These are phyloP conservation scores for Butyriboletus loyo DNA, from an alignment of 768 basidiomycete genomes.

Conservation along the genomic window DNA sequence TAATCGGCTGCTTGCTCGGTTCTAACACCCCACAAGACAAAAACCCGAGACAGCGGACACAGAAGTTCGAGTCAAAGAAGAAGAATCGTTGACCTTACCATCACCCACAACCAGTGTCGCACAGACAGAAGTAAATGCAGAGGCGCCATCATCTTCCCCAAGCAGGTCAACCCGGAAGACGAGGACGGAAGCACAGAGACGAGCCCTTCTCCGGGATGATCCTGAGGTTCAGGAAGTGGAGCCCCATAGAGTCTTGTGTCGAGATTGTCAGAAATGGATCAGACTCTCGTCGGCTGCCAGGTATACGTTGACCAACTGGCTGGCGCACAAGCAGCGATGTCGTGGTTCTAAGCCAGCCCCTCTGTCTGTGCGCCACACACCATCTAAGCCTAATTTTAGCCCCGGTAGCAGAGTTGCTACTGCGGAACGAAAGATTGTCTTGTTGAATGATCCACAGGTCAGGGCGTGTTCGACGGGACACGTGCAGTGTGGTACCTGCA, in stretches of 20 bases:
- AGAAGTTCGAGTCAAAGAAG: slow-evolving; percentile 13
- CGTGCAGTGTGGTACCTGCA: slow-evolving; percentile 55
- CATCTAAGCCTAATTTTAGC: slow-evolving; percentile 31
- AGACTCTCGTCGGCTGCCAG: slow-evolving; percentile 38
- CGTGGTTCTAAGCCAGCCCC: slow-evolving; percentile 36
- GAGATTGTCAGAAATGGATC: slow-evolving; percentile 63
- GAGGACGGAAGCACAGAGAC: slow-evolving; percentile 41
- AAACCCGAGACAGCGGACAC: neutral
- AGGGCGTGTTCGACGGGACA: slow-evolving; percentile 42
- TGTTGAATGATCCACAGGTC: slow-evolving; percentile 65
- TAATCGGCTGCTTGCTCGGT: neutral
- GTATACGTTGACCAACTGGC: slow-evolving; percentile 55
- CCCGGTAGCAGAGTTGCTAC: slow-evolving; percentile 59
- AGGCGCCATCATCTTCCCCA: slow-evolving; percentile 2
- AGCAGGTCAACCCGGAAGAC: slow-evolving; percentile 19
- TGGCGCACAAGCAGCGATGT: slow-evolving; percentile 48
- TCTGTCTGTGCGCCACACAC: slow-evolving; percentile 17
- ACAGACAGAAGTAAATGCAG: neutral
- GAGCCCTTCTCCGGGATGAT: slow-evolving; percentile 52
- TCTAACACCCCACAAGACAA: slow-evolving; percentile 16
- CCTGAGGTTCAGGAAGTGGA: slow-evolving; percentile 48
- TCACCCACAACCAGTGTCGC: slow-evolving; percentile 6
- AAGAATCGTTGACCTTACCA: slow-evolving; percentile 1
- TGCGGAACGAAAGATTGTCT: slow-evolving; percentile 56
- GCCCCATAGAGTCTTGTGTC: slow-evolving; percentile 53